Evolutionary conservation across 23 red algal genomes (phyloP), one percentile per base, ranked within the genome.

Genomic region (Porphyridium purpureum): DNA sequence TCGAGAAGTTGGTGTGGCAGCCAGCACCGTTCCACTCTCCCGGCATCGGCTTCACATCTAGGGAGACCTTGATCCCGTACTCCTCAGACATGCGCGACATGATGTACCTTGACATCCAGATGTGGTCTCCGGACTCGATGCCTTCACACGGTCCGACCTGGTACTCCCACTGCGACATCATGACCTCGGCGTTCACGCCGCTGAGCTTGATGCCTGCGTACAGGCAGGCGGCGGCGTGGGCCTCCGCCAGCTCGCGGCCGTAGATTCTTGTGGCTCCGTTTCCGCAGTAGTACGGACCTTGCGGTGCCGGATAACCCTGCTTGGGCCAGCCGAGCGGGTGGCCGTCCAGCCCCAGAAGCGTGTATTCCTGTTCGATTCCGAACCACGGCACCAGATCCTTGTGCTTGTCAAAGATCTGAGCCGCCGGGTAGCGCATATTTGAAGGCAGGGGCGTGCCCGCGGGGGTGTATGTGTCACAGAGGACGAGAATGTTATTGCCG

Each of bases 1-100:
- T 98, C 35, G 90, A 98, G 62, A 98, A 98, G 57, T 98, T 98
- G 67, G 90, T 48, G 35, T 98, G 90, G 30, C 77, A 83, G 3
- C 90, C 90, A 8, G 90, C 70, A 35, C 90, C 90, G 42, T 98
- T 98, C 90, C 90, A 98, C 57, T 98, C 90, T 0, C 90, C 84
- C 56, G 70, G 62, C 50, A 93, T 47, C 4, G 84, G 84, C 44
- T 93, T 93, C 59, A 74, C 65, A 29, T 70, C 57, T 33, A 76
- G 69, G 42, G 71, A 62, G 14, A 93, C 54, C 29, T 75, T 74
- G 9, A 68, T 27, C 1, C 84, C 84, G 31, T 57, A 47, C 51
- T 52, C n/a, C 62, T 98, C 90, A 6, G 80, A 75, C 20, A 98
- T 58, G 35, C 90, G 64, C 42, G 74, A 49, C 29, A 98, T 31